Percentiles rank a stretch among this genome's conserved stretches.
phyloP scores from a whole-genome alignment of 768 basidiomycete species.

The Suillus lakei region DNA sequence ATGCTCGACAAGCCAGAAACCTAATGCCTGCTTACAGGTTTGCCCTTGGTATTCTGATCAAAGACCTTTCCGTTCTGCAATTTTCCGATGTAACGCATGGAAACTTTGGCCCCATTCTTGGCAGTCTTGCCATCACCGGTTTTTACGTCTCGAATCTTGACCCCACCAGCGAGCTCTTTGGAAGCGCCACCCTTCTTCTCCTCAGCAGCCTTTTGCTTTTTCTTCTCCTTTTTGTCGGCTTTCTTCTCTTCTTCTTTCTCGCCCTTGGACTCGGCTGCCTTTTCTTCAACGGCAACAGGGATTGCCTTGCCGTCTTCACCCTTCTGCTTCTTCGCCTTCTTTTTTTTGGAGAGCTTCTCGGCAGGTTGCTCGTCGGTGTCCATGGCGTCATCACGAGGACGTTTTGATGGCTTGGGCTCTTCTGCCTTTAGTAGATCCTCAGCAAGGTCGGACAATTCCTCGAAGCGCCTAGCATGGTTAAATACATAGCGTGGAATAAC shows the following conservation, averaged over 20 bases:
- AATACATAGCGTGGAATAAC: conserved; percentile 1
- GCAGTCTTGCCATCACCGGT: conserved; percentile 84
- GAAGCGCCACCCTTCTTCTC: conserved; percentile 28
- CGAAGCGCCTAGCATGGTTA: conserved; percentile 57
- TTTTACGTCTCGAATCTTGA: conserved; percentile 79
- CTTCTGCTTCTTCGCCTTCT: conserved; percentile 77
- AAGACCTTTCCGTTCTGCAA: conserved; percentile 75
- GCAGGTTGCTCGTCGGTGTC: conserved; percentile 42
- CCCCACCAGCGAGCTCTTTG: conserved; percentile 62
- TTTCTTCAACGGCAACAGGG: conserved; percentile 28
- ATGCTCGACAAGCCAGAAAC: not conserved
- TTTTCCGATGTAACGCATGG: conserved; percentile 95
- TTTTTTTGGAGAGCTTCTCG: conserved; percentile 55
- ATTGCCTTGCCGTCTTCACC: conserved; percentile 53
- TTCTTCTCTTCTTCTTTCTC: conserved; percentile 39
- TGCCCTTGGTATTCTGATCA: conserved; percentile 83
- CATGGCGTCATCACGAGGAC: conserved; percentile 65
- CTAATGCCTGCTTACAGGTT: conserved; percentile 62
- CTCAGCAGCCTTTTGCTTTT: conserved; percentile 33
- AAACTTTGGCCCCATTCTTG: conserved; percentile 82
- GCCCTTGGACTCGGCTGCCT: conserved; percentile 32
- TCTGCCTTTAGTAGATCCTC: conserved; percentile 6
- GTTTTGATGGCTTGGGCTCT: conserved; percentile 62
- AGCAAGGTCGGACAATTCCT: conserved; percentile 57
- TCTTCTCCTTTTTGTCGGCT: conserved; percentile 38